Evolutionary conservation across 305 asterid species (phyloP).

Genomic region (Solanum hybrid): DNA sequence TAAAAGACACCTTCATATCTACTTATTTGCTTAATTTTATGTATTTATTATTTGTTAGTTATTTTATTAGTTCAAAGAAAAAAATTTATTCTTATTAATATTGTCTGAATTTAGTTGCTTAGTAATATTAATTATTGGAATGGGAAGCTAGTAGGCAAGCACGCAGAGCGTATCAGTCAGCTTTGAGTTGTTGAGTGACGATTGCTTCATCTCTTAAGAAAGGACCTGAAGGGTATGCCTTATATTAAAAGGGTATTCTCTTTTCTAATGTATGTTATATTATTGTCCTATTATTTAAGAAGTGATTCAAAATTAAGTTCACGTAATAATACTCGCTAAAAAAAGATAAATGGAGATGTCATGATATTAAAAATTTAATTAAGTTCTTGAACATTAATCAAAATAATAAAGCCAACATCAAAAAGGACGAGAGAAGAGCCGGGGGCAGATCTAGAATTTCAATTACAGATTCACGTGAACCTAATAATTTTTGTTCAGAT

Average conservation of each 20-base stretch:
- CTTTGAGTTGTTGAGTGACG: background rate
- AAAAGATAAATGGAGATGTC: background rate
- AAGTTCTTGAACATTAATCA: background rate
- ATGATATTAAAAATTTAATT: background rate
- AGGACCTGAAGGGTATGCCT: background rate
- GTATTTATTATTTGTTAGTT: background rate
- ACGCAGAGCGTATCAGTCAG: background rate
- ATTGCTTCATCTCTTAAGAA: background rate
- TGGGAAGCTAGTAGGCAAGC: background rate
- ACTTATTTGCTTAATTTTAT: background rate
- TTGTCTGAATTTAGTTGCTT: background rate
- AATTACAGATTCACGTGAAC: accelerated
- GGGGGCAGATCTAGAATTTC: background rate
- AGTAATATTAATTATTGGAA: background rate
- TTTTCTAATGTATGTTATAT: too few relatives aligned
- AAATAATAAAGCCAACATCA: background rate
- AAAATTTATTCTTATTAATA: background rate
- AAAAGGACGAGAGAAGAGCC: background rate
- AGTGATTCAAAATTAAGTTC: background rate
- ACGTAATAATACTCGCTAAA: background rate
- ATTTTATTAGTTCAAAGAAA: background rate
- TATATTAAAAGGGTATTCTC: background rate
- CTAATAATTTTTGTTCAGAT: background rate
- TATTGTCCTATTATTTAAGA: background rate
- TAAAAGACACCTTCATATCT: background rate